A percentile compares a stretch with the other conserved stretches of the same genome.
Evolutionary conservation across 169 alveolate genomes (phyloP).

Genomic region (Plasmodium inui): DNA sequence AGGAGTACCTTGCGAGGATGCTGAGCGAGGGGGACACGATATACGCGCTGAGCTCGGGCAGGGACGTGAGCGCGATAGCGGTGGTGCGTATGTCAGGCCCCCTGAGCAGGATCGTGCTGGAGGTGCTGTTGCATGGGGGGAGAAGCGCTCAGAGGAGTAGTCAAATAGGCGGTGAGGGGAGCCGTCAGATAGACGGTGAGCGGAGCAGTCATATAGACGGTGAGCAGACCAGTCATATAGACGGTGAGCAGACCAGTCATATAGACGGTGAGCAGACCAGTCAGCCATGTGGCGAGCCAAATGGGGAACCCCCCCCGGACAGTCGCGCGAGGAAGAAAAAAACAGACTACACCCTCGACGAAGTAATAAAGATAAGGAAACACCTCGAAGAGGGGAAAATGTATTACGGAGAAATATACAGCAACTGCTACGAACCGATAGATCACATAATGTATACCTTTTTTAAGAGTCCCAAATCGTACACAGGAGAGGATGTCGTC

Average conservation of each 20-base stretch:
- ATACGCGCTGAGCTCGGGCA: conserved; percentile 54
- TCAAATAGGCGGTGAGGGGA: too few species aligned
- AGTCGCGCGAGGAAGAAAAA: not conserved
- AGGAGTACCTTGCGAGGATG: conserved; percentile 18
- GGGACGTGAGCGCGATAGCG: conserved; percentile 25
- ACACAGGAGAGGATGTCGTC: conserved; percentile 88
- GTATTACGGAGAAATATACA: not conserved
- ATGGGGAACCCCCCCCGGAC: not conserved
- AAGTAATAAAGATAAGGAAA: conserved; percentile 18
- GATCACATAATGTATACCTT: conserved; percentile 11
- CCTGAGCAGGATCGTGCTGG: conserved; percentile 37
- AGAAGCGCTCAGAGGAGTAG: not conserved
- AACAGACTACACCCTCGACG: conserved; percentile 8
- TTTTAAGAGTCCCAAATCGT: conserved; percentile 79
- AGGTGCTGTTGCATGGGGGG: conserved; percentile 17
- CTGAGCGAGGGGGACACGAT: conserved; percentile 29
- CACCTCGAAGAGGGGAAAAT: conserved; percentile 25
- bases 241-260: too few species aligned
- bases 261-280: not conserved
- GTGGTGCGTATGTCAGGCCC: conserved; percentile 43
- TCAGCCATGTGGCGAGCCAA: not conserved
- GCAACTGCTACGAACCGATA: not conserved
- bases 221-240: not conserved
- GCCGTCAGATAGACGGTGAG: too few species aligned
- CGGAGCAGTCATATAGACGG: too few species aligned